phyloP scores from a whole-genome alignment of 2,329 filamentous ascomycete genomes.

The Cordyceps javanica region DNA sequence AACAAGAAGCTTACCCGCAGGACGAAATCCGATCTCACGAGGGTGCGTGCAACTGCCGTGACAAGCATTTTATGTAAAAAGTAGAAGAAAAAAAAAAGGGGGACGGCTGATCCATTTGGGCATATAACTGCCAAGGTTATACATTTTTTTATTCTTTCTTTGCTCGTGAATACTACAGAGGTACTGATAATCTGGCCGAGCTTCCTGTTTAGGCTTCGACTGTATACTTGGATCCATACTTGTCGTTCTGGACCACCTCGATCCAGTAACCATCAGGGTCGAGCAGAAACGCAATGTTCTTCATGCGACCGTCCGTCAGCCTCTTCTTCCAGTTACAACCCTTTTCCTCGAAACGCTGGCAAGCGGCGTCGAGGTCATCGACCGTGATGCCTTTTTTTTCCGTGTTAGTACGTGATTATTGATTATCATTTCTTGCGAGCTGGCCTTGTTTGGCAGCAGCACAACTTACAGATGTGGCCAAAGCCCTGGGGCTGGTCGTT shows the following conservation, averaged over 20 bases:
- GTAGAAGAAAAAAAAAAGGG: not conserved
- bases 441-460: too few relatives aligned
- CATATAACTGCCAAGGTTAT: not conserved
- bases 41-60: not conserved
- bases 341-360: conserved; percentile 74
- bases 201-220: conserved; percentile 29
- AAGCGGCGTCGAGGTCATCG: conserved; percentile 83
- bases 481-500: conserved; percentile 91
- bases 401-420: not conserved
- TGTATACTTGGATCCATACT: conserved; percentile 48
- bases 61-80: not conserved
- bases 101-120: not conserved
- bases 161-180: not conserved
- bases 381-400: conserved; percentile 59
- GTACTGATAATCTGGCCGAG: not conserved
- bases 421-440: too few relatives aligned
- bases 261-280: conserved; percentile 88
- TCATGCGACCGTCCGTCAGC: conserved; percentile 87
- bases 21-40: not conserved
- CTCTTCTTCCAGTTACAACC: conserved; percentile 92
- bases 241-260: conserved; percentile 73
- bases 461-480: conserved; percentile 74
- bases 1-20: conserved; percentile 2
- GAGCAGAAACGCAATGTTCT: conserved; percentile 85
- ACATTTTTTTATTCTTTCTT: not conserved